Evolutionary conservation across 106 monocot genomes (phyloP).

Genomic region (Iris macrosiphon): DNA sequence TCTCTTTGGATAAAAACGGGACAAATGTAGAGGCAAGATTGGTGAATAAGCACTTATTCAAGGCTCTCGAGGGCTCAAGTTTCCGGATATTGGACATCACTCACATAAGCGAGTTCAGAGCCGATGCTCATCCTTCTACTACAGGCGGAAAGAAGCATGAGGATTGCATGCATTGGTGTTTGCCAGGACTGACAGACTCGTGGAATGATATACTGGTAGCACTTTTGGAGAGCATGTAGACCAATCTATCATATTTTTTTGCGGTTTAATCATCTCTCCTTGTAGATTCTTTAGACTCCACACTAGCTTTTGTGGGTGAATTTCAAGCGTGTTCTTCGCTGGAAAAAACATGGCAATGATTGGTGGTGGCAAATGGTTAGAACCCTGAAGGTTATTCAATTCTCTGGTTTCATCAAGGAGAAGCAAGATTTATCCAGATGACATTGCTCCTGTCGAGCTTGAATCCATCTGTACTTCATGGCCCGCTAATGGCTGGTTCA

Average conservation of each 20-base stretch:
- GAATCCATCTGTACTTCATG: no score
- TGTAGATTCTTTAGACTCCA: not conserved
- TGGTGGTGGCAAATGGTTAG: no score
- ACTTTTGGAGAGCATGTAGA: slow-evolving; percentile 9
- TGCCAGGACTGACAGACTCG: slow-evolving; percentile 59
- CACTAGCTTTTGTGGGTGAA: not conserved
- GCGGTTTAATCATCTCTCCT: not conserved
- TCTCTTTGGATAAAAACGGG: slow-evolving; percentile 42
- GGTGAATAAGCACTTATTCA: slow-evolving; percentile 46
- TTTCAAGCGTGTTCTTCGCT: no score
- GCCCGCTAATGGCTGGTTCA: no score
- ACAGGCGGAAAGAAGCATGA: slow-evolving; percentile 65
- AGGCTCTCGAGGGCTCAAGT: slow-evolving; percentile 37
- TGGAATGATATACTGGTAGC: slow-evolving; percentile 57
- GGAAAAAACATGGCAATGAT: no score
- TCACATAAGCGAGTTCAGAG: slow-evolving; percentile 64
- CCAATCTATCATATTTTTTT: not conserved
- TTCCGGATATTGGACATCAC: slow-evolving; percentile 48
- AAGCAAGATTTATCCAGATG: no score
- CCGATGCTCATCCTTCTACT: slow-evolving; percentile 71
- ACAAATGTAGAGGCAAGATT: slow-evolving; percentile 48
- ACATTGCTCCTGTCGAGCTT: no score
- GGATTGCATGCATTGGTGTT: slow-evolving; percentile 85
- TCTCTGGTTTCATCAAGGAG: no score
- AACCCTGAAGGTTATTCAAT: no score